Conservation (phyloP, 768 basidiomycete genomes). For the Boletus reticulatus region DNA sequence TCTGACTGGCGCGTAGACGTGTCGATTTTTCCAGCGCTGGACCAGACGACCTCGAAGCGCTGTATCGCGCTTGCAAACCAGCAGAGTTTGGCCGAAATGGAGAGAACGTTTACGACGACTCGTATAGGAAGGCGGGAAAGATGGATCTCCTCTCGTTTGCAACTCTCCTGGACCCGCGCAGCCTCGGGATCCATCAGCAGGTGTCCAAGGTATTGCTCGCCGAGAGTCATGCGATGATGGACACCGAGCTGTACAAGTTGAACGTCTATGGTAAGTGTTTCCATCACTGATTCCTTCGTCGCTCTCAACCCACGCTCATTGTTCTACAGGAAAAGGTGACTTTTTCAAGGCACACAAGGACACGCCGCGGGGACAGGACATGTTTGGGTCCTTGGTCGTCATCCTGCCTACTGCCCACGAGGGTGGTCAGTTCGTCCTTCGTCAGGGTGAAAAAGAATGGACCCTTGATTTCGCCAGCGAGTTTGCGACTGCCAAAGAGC, state of each 20-base stretch:
- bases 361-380: constrained; percentile 37
- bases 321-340: background rate
- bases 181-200: constrained; percentile 1
- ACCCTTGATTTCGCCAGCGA: background rate
- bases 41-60: no score
- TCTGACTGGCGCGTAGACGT: background rate
- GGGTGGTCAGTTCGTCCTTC: constrained; percentile 13
- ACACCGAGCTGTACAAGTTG: constrained; percentile 40
- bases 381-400: constrained; percentile 54
- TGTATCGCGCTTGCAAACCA: constrained; percentile 1
- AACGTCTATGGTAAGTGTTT: constrained; percentile 42
- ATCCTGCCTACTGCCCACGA: constrained; percentile 40
- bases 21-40: no score
- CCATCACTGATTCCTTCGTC: background rate
- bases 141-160: constrained; percentile 38
- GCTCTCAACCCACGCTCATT: background rate
- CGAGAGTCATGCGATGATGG: background rate
- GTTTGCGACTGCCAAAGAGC: background rate
- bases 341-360: constrained; percentile 13
- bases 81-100: constrained; percentile 3
- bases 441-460: constrained; percentile 2
- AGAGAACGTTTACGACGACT: constrained; percentile 1
- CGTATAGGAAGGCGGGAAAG: constrained; percentile 45
- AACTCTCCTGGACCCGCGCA: background rate
- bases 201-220: constrained; percentile 4